Evolutionary conservation across 2,329 filamentous ascomycete species (phyloP).

Genomic region (Ilyonectria mors-panacis): DNA sequence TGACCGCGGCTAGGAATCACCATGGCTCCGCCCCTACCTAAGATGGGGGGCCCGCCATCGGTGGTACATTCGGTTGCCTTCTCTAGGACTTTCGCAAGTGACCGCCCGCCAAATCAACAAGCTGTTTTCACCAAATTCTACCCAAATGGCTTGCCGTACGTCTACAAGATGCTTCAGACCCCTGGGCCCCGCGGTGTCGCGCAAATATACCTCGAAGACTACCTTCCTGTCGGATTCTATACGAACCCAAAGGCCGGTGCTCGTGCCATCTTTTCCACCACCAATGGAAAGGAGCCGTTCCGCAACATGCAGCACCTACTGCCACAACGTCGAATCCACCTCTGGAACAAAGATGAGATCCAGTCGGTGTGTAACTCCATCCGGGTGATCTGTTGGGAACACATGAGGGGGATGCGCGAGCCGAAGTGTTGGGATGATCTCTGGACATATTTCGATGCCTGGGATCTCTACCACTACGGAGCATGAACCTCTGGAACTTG

Average conservation of each 20-base stretch:
- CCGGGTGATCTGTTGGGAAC: conserved; percentile 54
- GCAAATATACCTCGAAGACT: conserved; percentile 54
- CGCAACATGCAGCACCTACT: conserved; percentile 49
- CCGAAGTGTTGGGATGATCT: conserved; percentile 58
- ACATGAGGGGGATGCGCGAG: conserved; percentile 53
- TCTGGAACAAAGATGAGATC: conserved; percentile 59
- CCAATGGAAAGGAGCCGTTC: conserved; percentile 48
- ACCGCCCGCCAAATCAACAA: conserved; percentile 44
- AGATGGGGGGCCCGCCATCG: conserved; percentile 31
- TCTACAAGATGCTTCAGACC: conserved; percentile 53
- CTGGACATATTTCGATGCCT: conserved; percentile 64
- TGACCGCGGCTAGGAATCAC: conserved; percentile 30
- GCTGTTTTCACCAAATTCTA: conserved; percentile 51
- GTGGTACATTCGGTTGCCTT: conserved; percentile 33
- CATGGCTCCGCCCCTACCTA: conserved; percentile 35
- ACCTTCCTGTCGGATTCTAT: conserved; percentile 57
- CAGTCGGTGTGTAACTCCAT: conserved; percentile 57
- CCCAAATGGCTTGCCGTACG: conserved; percentile 53
- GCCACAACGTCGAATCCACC: conserved; percentile 48
- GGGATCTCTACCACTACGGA: conserved; percentile 63
- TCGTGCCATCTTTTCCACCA: conserved; percentile 59
- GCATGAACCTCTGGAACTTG: conserved; percentile 65
- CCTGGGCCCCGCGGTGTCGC: conserved; percentile 43
- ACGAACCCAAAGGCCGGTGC: conserved; percentile 49
- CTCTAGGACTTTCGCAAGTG: conserved; percentile 41